Conservation (phyloP, 306 rosid species). For the Cucurbita maxima region DNA sequence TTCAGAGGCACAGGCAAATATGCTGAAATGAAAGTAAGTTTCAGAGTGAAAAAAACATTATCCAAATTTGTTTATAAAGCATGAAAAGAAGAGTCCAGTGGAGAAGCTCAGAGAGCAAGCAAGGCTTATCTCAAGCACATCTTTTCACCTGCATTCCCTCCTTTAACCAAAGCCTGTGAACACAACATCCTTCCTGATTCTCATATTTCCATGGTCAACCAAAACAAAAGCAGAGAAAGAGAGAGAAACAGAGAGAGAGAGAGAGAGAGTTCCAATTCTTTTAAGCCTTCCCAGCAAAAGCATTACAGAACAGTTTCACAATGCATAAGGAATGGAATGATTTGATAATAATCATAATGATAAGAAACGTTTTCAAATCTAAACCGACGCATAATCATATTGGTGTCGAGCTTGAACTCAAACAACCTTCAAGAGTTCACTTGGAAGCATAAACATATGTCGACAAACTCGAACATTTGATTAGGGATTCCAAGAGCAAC, state of each 20-base stretch:
- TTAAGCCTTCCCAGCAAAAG: neutral
- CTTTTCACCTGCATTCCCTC: neutral
- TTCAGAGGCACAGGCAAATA: neutral
- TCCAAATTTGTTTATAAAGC: neutral
- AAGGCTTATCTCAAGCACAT: neutral
- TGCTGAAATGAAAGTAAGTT: too few species aligned
- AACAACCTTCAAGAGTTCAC: conserved; percentile 3
- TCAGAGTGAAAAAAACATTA: neutral
- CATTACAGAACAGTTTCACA: neutral
- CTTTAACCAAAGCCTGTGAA: neutral
- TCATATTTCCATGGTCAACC: neutral
- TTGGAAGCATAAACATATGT: conserved; percentile 19
- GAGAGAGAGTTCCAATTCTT: neutral
- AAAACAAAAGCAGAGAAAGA: neutral
- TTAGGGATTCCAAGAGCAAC: conserved; percentile 11
- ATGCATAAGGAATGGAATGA: neutral
- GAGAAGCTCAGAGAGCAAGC: neutral
- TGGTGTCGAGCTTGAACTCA: neutral
- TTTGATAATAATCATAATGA: neutral
- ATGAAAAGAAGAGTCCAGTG: neutral
- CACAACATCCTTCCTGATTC: neutral
- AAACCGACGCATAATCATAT: neutral
- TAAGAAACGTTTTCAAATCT: neutral
- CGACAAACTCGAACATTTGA: neutral
- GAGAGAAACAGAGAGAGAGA: too few species aligned